Conservation (phyloP, 2,329 filamentous ascomycete genomes). For the Volutella citrinella region DNA sequence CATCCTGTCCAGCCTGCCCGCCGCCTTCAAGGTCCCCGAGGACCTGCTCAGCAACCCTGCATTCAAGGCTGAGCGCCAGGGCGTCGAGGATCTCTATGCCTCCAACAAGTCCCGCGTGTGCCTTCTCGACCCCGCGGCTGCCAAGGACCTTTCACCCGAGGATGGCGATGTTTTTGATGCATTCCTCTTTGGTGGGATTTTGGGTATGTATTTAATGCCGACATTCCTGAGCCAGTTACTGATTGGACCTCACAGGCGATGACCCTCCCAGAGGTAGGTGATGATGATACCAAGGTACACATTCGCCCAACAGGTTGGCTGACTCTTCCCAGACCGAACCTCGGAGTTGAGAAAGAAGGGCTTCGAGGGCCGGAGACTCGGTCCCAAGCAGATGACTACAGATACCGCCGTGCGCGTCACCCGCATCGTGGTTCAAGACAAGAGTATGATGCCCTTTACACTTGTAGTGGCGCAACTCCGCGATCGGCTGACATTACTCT, state of each 20-base stretch:
- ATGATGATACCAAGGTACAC: not conserved
- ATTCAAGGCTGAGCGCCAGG: slow-evolving; percentile 69
- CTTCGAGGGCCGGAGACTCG: slow-evolving; percentile 81
- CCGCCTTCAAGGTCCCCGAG: slow-evolving; percentile 62
- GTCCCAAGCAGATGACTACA: slow-evolving; percentile 96
- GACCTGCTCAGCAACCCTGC: slow-evolving; percentile 53
- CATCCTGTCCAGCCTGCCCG: slow-evolving; percentile 76
- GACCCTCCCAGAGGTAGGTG: slow-evolving; percentile 83
- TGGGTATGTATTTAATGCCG: slow-evolving; percentile 72
- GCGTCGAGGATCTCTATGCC: slow-evolving; percentile 81
- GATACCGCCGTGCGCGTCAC: slow-evolving; percentile 96
- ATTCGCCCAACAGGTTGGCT: too few species aligned
- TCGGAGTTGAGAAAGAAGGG: slow-evolving; percentile 95
- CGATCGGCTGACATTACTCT: slow-evolving; percentile 10
- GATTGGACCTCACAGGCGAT: slow-evolving; percentile 79
- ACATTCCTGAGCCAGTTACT: too few species aligned
- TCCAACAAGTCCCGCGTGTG: slow-evolving; percentile 74
- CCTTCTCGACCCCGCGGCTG: slow-evolving; percentile 81
- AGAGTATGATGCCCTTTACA: slow-evolving; percentile 53
- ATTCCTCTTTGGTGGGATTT: slow-evolving; percentile 93
- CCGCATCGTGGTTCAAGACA: slow-evolving; percentile 80
- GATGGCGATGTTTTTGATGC: slow-evolving; percentile 83
- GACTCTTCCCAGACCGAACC: slow-evolving; percentile 70
- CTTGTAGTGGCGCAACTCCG: not conserved
- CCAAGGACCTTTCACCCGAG: slow-evolving; percentile 75